phyloP scores from a whole-genome alignment of 768 basidiomycete genomes.

The Fistulinella prunicolor region DNA sequence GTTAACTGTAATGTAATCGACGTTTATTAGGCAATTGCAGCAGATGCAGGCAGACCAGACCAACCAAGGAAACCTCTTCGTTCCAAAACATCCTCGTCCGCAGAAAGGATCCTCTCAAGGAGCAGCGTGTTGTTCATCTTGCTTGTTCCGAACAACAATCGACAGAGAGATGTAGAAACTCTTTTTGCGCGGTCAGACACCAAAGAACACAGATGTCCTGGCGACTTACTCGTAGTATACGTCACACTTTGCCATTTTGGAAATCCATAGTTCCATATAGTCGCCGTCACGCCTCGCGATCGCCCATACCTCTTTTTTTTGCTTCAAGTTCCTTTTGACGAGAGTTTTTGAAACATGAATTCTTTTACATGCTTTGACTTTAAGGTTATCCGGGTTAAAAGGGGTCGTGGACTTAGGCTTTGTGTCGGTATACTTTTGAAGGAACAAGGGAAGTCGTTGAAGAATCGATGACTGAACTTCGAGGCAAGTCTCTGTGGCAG shows the following conservation, averaged over 20 bases:
- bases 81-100: constrained; percentile 72
- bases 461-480: constrained; percentile 62
- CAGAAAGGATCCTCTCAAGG: constrained; percentile 86
- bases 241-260: constrained; percentile 65
- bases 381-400: constrained; percentile 53
- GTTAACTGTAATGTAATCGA: too few relatives aligned
- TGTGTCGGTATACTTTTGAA: constrained; percentile 75
- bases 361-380: constrained; percentile 62
- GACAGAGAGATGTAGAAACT: constrained; percentile 77
- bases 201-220: background rate
- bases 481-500: constrained; percentile 39
- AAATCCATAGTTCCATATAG: constrained; percentile 67
- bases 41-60: constrained; percentile 4
- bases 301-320: constrained; percentile 64
- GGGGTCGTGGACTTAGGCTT: constrained; percentile 52
- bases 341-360: constrained; percentile 58
- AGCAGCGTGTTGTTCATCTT: constrained; percentile 81
- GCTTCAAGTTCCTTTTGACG: constrained; percentile 43
- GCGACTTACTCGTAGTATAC: constrained; percentile 83
- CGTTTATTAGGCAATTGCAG: too few relatives aligned
- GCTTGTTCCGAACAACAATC: constrained; percentile 66
- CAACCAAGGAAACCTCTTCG: constrained; percentile 80
- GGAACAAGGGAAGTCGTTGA: constrained; percentile 81
- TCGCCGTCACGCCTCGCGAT: constrained; percentile 48
- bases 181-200: constrained; percentile 36